Evolutionary conservation across 192 early-diverging fungal genomes (phyloP), one percentile per base, ranked within the genome.

Genomic region (Linnemannia zychae): DNA sequence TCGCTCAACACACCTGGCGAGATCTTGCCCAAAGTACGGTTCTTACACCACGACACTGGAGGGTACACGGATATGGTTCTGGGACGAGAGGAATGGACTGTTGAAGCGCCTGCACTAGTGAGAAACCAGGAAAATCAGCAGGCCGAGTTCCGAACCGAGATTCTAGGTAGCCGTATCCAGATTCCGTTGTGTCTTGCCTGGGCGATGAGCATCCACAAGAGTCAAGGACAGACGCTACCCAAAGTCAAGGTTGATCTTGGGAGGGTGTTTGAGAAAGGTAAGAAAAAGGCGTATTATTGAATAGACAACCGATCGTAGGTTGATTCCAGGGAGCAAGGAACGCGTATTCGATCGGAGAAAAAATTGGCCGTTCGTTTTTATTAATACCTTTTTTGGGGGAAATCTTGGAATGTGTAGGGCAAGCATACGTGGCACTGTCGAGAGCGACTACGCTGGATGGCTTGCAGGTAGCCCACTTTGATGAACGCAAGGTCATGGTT

Each of bases 131-230:
- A 71, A 17, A 75, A 74, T 72, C 50, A n/a, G n/a, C 33, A 76
- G 50, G 77, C 75, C 68, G 70, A 75, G 73, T 69, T 46, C 6
- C 67, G 37, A 24, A 68, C 68, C 0, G 57, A 71, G 38, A 6
- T 84, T 36, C 22, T 78, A 5, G 73, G 71, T 2, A 22, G 53
- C 7, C 66, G 77, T 44, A 37, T 71, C 15, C 92, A 96, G 81
- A 71, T 96, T 28, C 96, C 96, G 1, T 71, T 97, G 33, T 90
- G 94, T 36, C 81, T 96, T 28, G 95, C 96, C 1, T 97, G 96
- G 96, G 94, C 96, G 3, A 87, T 96, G 60, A 95, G 94, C 9
- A 96, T 97, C 57, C 96, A 97, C 79, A 97, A 97, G 82, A 92
- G 93, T 77, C 96, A 97, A 77, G 96, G 96, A 0, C 96, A 96